Percentiles rank a stretch among this genome's conserved stretches.
Conservation (phyloP, 2,329 filamentous ascomycete species). For the Xylaria multiplex region DNA sequence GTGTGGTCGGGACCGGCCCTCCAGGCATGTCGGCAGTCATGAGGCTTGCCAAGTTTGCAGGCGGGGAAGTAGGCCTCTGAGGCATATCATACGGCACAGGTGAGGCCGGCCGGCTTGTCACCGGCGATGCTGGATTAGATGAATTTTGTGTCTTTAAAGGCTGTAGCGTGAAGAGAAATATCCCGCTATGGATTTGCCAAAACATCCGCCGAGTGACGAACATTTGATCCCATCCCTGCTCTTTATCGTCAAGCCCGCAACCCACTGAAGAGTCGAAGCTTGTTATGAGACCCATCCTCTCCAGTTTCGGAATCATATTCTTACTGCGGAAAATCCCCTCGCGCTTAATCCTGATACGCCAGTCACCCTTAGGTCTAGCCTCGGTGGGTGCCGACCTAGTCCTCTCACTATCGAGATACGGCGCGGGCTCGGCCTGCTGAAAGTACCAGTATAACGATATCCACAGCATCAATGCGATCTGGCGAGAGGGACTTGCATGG, state of each 20-base stretch:
- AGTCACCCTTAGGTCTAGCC: constrained; percentile 84
- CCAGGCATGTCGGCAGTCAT: constrained; percentile 53
- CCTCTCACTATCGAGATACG: constrained; percentile 69
- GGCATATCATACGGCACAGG: constrained; percentile 54
- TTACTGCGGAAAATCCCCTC: constrained; percentile 89
- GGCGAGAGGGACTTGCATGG: constrained; percentile 80
- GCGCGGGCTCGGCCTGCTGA: constrained; percentile 80
- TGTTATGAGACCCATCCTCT: constrained; percentile 88
- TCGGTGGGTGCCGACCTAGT: constrained; percentile 72
- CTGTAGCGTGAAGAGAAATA: constrained; percentile 87
- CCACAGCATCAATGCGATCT: constrained; percentile 98
- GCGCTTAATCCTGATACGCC: constrained; percentile 83
- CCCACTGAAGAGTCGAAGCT: constrained; percentile 81
- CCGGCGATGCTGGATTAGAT: constrained; percentile 62
- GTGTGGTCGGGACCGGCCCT: constrained; percentile 51
- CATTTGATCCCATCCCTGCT: constrained; percentile 79
- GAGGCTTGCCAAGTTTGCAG: constrained; percentile 44
- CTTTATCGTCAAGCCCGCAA: constrained; percentile 66
- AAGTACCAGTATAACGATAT: constrained; percentile 97
- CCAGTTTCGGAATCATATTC: constrained; percentile 87
- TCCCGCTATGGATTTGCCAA: constrained; percentile 88
- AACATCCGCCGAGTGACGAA: constrained; percentile 84
- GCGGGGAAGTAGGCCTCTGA: constrained; percentile 40
- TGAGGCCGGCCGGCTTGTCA: constrained; percentile 63
- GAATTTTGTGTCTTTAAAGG: constrained; percentile 58